phyloP scores from a whole-genome alignment of 306 rosid genomes.

The Malus asiatica region DNA sequence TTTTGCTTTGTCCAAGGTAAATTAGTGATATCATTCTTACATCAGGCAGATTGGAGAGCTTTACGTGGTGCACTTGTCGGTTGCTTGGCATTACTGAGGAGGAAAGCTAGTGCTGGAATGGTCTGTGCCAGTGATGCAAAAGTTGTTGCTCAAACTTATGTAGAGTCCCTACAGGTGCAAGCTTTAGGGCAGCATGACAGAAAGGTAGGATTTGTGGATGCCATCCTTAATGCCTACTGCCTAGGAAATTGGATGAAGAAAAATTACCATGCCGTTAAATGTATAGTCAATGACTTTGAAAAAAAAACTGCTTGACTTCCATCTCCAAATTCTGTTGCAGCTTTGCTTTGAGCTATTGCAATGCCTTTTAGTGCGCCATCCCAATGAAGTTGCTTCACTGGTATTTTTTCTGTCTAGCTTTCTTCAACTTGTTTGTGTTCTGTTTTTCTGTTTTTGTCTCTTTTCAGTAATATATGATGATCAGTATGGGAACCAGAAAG shows the following conservation, averaged over 20 bases:
- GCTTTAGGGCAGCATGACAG: constrained; percentile 84
- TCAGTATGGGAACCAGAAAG: neutral
- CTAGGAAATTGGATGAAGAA: neutral
- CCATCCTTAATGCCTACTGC: neutral
- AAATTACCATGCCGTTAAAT: neutral
- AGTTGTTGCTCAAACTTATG: constrained; percentile 53
- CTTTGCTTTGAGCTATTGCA: constrained; percentile 83
- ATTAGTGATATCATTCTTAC: constrained; percentile 16
- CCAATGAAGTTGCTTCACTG: constrained; percentile 55
- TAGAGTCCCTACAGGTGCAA: constrained; percentile 67
- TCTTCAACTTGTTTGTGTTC: constrained; percentile 20
- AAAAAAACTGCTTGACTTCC: constrained; percentile 6
- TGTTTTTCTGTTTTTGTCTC: neutral
- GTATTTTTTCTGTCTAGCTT: constrained; percentile 33
- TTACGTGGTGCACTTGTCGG: constrained; percentile 92
- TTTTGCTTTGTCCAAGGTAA: neutral
- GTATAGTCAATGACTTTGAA: neutral
- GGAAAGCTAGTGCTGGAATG: constrained; percentile 53
- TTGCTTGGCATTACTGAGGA: constrained; percentile 73
- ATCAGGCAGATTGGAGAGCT: constrained; percentile 99
- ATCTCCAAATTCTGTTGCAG: constrained; percentile 45
- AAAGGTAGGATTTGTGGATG: constrained; percentile 40
- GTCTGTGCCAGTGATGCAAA: constrained; percentile 63
- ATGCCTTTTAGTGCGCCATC: constrained; percentile 53
- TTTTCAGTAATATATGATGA: neutral